phyloP scores from a whole-genome alignment of 495 filamentous ascomycete species.

The Rusavskia elegans region DNA sequence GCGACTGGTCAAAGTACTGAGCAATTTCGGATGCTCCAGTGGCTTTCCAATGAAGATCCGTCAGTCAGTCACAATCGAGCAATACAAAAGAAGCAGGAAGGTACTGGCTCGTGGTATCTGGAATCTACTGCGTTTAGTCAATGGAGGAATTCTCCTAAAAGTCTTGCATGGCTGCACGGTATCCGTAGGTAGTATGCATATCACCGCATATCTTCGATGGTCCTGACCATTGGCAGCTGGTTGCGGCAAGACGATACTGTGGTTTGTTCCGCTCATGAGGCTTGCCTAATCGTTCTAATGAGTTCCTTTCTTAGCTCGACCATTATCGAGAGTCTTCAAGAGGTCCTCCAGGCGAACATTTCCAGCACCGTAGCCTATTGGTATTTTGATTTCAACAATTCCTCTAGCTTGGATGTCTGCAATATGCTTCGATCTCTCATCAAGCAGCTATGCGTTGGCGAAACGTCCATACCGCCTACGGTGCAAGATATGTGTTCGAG shows the following conservation, averaged over 20 bases:
- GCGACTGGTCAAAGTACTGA: not conserved
- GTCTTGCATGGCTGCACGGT: conserved; percentile 6
- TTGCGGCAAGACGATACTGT: not conserved
- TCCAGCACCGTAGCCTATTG: conserved; percentile 7
- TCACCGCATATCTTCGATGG: not conserved
- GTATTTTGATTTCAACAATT: conserved; percentile 12
- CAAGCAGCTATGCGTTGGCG: conserved; percentile 4
- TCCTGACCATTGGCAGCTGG: not conserved
- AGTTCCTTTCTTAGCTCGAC: conserved; percentile 2
- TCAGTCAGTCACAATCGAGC: not conserved
- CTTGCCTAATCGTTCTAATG: no score
- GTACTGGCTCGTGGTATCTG: conserved; percentile 1
- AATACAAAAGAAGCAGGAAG: not conserved
- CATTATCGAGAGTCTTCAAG: conserved; percentile 4
- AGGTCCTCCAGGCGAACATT: not conserved
- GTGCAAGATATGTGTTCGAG: not conserved
- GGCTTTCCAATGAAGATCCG: not conserved
- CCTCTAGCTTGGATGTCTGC: not conserved
- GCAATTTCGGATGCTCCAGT: not conserved
- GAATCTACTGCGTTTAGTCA: not conserved
- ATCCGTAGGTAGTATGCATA: conserved; percentile 5
- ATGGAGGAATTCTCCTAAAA: not conserved
- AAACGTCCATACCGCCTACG: not conserved
- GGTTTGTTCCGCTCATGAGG: not conserved
- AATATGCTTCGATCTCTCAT: conserved; percentile 10